Conservation (phyloP, 768 basidiomycete species). For the Psilocybe azurescens region DNA sequence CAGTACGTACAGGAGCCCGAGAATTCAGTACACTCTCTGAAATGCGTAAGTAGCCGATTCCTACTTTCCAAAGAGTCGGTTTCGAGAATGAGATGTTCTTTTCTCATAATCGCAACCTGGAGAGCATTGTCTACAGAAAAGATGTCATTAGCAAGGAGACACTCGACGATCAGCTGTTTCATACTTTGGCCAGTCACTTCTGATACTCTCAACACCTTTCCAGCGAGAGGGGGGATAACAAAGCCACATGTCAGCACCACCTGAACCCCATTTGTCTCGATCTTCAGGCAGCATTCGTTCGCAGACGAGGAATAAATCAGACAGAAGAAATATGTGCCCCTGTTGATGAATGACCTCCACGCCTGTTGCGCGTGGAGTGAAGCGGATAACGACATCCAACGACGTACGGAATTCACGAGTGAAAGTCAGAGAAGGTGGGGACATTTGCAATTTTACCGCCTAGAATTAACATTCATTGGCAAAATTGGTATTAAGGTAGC, state of each 20-base stretch:
- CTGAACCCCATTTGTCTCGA: conserved; percentile 47
- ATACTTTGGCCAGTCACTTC: conserved; percentile 66
- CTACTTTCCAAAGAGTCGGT: conserved; percentile 61
- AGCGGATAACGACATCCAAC: conserved; percentile 71
- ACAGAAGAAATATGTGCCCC: conserved; percentile 89
- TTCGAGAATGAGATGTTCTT: conserved; percentile 79
- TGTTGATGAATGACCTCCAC: conserved; percentile 71
- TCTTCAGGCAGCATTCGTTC: conserved; percentile 82
- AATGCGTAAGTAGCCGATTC: conserved; percentile 68
- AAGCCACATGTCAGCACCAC: conserved; percentile 86
- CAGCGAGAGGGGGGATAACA: conserved; percentile 95
- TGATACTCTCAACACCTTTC: conserved; percentile 83
- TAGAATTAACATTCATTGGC: conserved; percentile 33
- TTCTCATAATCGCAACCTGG: conserved; percentile 83
- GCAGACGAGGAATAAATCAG: conserved; percentile 91
- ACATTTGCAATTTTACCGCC: conserved; percentile 92
- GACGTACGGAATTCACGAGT: conserved; percentile 78
- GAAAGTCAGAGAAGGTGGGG: conserved; percentile 79
- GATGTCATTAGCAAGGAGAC: conserved; percentile 8
- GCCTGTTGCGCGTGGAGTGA: conserved; percentile 79
- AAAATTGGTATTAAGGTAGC: neutral
- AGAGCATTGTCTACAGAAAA: conserved; percentile 64
- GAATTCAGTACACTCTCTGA: conserved; percentile 87
- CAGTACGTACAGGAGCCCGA: conserved; percentile 69
- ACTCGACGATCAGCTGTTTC: conserved; percentile 20